Evolutionary conservation across 345 rosid genomes (phyloP).

Genomic region (Viola odorata): DNA sequence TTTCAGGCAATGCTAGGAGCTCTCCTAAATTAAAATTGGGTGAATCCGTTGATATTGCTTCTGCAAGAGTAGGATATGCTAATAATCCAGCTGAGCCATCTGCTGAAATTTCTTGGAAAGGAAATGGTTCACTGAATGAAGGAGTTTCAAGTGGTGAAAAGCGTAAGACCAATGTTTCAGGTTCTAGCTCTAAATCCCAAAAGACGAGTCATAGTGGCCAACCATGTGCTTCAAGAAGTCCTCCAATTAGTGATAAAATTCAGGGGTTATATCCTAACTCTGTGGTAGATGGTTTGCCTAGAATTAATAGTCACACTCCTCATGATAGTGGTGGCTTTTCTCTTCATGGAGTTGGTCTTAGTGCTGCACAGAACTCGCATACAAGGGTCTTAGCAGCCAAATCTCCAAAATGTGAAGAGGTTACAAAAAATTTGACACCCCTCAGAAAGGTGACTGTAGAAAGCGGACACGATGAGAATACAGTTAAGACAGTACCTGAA

Average conservation of each 20-base stretch:
- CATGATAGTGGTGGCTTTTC: slow-evolving; percentile 17
- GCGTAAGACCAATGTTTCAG: slow-evolving; percentile 28
- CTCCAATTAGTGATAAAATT: slow-evolving; percentile 19
- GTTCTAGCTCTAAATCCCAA: slow-evolving; percentile 24
- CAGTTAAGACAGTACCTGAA: slow-evolving; percentile 16
- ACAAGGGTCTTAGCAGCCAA: slow-evolving; percentile 21
- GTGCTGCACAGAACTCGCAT: slow-evolving; percentile 20
- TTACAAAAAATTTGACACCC: slow-evolving; percentile 18
- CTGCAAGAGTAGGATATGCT: slow-evolving; percentile 27
- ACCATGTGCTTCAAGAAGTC: slow-evolving; percentile 22
- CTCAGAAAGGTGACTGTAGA: slow-evolving; percentile 12
- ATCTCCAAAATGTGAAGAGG: slow-evolving; percentile 19
- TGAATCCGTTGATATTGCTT: slow-evolving; percentile 13
- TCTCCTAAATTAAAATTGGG: slow-evolving; percentile 22
- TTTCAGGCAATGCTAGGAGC: slow-evolving; percentile 22
- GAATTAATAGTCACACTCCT: slow-evolving; percentile 15
- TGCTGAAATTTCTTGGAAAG: slow-evolving; percentile 26
- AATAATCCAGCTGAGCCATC: slow-evolving; percentile 17
- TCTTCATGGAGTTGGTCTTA: slow-evolving; percentile 11
- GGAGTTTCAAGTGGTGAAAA: slow-evolving; percentile 30
- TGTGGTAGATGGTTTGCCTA: slow-evolving; percentile 12
- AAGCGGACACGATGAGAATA: slow-evolving; percentile 10
- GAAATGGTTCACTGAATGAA: slow-evolving; percentile 19
- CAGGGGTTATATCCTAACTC: slow-evolving; percentile 21
- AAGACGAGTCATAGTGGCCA: slow-evolving; percentile 28